Base-by-base conservation (phyloP, 495 filamentous ascomycete genomes). In the Opeltia flavorubescens region DNA sequence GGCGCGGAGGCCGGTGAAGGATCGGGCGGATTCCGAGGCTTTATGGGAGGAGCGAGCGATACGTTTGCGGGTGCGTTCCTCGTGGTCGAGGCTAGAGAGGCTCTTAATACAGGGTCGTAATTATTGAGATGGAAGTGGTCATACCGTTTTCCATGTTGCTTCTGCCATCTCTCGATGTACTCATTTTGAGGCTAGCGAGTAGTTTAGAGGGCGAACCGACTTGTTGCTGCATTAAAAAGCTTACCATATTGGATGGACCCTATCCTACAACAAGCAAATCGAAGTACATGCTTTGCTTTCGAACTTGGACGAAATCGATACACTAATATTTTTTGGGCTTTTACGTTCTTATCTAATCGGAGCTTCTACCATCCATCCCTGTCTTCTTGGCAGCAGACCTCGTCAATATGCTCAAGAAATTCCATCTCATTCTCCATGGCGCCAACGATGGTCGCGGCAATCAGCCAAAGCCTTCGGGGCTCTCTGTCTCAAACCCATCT, bases 131-230 rank as follows among this genome's bases (percentile, higher is more conserved):
- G 39, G 35, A 35, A 23, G 21, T 25, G 28, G 9, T 38, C n/a
- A n/a, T 51, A 71, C 65, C 80, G 67, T 67, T 84, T 75, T 51
- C 82, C 82, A 61, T 93, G 81, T 59, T 78, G 82, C 74, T 91
- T 89, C 50, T 72, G 67, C 72, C 77, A 88, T 55, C 84, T 75
- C 59, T 94, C 89, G 66, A 96, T 95, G 64, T 95, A 93, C 68
- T 89, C 84, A 68, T 89, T 88, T 70, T 91, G 85, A 77, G 85
- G 85, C 84, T 85, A 2, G 2, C 4, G 11, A 6, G 8, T 4
- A 24, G 12, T 6, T 41, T 11, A 41, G 38, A n/a, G n/a, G n/a
- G n/a, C 38, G 29, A 6, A 4, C 8, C 13, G 20, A 6, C 21
- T 3, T 5, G 4, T 2, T 23, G 13, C 5, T 20, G 2, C 8